Conservation (phyloP, 1,284 basidiomycete species). For the Ustilago loliicola region DNA sequence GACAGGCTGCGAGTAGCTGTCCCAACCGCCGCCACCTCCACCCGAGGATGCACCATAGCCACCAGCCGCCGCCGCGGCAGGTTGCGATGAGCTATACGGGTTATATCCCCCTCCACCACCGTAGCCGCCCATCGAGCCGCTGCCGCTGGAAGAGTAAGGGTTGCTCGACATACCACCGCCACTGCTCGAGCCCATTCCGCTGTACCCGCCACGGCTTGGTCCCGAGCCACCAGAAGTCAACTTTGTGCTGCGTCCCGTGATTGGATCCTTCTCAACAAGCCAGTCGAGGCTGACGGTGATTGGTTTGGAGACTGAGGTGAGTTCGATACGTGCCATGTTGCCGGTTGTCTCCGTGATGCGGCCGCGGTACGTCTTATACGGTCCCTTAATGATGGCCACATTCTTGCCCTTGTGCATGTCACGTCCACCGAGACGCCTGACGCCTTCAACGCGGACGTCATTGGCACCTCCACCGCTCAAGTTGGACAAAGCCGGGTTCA, state of each 20-base stretch:
- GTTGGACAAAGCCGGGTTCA: conserved; percentile 83
- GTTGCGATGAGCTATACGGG: conserved; percentile 42
- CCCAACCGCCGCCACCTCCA: conserved; percentile 23
- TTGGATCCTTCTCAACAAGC: conserved; percentile 78
- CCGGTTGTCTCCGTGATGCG: conserved; percentile 96
- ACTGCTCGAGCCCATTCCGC: conserved; percentile 27
- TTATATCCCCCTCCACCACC: conserved; percentile 32
- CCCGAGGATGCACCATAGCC: conserved; percentile 27
- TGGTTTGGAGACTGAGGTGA: conserved; percentile 89
- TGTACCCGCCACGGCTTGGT: conserved; percentile 30
- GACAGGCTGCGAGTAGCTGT: conserved; percentile 43
- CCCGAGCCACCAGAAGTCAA: conserved; percentile 30
- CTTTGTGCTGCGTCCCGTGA: conserved; percentile 61
- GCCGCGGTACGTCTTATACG: conserved; percentile 91
- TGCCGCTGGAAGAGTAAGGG: conserved; percentile 37
- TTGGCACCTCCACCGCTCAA: conserved; percentile 59
- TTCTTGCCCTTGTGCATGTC: conserved; percentile 85
- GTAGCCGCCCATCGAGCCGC: conserved; percentile 24
- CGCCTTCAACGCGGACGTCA: conserved; percentile 55
- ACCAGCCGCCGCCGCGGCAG: conserved; percentile 23
- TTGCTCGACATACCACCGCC: conserved; percentile 45
- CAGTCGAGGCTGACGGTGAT: conserved; percentile 87
- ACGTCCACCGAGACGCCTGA: conserved; percentile 52
- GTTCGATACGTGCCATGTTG: conserved; percentile 86
- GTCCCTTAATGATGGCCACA: conserved; percentile 87